Conservation (phyloP, 176 grass and related monocot species). For the Echinochloa phyllopogon region DNA sequence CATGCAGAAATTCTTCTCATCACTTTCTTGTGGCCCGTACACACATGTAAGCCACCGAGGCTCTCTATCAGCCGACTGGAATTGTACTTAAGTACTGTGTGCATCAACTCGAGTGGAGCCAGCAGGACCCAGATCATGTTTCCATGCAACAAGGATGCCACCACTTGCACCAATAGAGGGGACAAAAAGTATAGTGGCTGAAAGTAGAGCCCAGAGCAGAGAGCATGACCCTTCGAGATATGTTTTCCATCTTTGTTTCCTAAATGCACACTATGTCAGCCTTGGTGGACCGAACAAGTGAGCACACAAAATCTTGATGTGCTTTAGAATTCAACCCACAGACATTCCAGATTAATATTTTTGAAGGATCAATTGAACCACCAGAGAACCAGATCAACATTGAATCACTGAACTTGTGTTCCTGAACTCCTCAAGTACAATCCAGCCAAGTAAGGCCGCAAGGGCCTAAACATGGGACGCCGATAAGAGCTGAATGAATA, state of each 20-base stretch:
- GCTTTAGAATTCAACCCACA: background rate
- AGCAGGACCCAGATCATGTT: background rate
- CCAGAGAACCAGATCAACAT: no score
- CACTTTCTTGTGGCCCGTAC: background rate
- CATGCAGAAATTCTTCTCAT: background rate
- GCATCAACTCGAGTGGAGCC: no score
- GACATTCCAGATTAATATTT: background rate
- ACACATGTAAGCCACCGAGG: background rate
- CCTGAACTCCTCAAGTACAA: no score
- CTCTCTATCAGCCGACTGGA: background rate
- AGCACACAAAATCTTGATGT: background rate
- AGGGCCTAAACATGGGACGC: no score
- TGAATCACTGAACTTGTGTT: background rate
- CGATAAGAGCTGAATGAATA: no score
- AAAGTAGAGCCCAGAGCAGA: background rate
- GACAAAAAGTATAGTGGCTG: no score
- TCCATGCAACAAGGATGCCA: background rate
- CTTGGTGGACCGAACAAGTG: background rate
- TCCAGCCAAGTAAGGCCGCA: no score
- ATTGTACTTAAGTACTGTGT: background rate
- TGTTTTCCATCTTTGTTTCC: background rate
- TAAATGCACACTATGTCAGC: background rate
- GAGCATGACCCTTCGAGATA: background rate
- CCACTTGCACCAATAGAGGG: background rate
- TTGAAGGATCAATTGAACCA: background rate